Evolutionary conservation across 169 alveolate genomes (phyloP), one percentile per base, ranked within the genome.

Genomic region (Miamiensis avidus): DNA sequence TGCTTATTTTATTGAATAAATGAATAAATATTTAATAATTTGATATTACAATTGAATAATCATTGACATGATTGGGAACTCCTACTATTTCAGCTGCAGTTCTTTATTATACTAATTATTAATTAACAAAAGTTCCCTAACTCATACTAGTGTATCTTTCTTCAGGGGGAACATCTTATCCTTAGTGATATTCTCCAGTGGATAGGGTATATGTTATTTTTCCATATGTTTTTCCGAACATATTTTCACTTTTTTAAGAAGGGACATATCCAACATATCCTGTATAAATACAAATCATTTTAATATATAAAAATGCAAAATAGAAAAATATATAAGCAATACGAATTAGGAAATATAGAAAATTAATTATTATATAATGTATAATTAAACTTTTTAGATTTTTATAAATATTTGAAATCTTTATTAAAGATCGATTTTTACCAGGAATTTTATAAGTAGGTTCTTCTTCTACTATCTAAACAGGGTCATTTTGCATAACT

Each of bases 71-170:
- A 33, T 64, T 31, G 72, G 82, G 82, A 30, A 86, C 90, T 11
- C 90, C 90, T 34, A 86, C 90, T 27, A 86, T 86, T 81, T 86
- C 90, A 30, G 90, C 90, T 32, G 90, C 90, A 31, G 90, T 86
- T 81, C 90, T 81, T 30, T 81, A 76, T 74, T 74, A 33, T 11
- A 86, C 90, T 30, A 81, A 74, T 74, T 86, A 75, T 69, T 86
- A 81, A 81, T 86, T 86, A 49, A 81, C 33, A 81, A 49, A 86
- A 31, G 87, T 86, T 73, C 75, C 90, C 65, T 81, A 30, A 26
- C 65, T 31, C 31, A 81, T 29, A 65, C 87, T 81, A 31, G 76
- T 75, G 75, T 86, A 86, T 75, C 90, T 74, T 75, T 81, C 74
- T 81, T 86, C 74, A 1, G 90, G 87, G 72, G 81, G 82, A 49